Percentiles rank a stretch among this genome's conserved stretches.
These are phyloP conservation scores for Suhomyces sp. DNA, from an alignment of 805 yeast species.

Conservation along the genomic window DNA sequence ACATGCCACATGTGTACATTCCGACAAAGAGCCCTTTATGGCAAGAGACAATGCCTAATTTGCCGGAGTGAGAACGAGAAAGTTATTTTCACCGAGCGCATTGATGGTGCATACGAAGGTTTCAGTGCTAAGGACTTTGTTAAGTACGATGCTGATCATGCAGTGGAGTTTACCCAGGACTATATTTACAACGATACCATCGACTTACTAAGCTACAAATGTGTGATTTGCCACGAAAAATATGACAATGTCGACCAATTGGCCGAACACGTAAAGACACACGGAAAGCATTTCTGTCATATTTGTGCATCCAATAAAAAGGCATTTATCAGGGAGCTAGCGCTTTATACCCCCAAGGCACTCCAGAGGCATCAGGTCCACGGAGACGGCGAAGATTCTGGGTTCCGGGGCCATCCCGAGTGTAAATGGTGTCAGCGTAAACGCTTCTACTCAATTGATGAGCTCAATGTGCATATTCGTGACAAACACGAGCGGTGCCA, in stretches of 20 bases:
- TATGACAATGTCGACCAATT: constrained; percentile 54
- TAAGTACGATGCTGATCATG: constrained; percentile 42
- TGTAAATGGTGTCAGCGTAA: constrained; percentile 76
- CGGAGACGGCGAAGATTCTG: constrained; percentile 61
- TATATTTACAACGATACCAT: constrained; percentile 48
- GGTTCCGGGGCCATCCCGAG: constrained; percentile 85
- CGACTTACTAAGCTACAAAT: constrained; percentile 50
- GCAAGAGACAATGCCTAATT: constrained; percentile 71
- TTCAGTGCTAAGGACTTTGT: constrained; percentile 29
- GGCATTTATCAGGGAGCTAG: constrained; percentile 71
- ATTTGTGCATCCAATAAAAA: constrained; percentile 76
- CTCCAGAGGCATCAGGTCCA: constrained; percentile 64
- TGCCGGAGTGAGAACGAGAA: constrained; percentile 71
- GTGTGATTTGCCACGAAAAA: constrained; percentile 50
- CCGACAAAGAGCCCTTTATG: constrained; percentile 77
- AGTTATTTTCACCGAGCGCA: constrained; percentile 56
- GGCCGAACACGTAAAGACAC: constrained; percentile 65
- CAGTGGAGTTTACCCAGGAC: constrained; percentile 57
- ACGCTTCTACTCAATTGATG: constrained; percentile 86
- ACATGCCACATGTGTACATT: constrained; percentile 82
- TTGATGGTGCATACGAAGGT: constrained; percentile 34
- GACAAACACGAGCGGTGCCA: constrained; percentile 85
- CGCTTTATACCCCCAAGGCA: constrained; percentile 56
- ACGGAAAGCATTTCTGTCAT: constrained; percentile 64
- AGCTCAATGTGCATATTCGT: constrained; percentile 75